phyloP scores from a whole-genome alignment of 1,284 basidiomycete species.

The Fomitiporia mediterranea region DNA sequence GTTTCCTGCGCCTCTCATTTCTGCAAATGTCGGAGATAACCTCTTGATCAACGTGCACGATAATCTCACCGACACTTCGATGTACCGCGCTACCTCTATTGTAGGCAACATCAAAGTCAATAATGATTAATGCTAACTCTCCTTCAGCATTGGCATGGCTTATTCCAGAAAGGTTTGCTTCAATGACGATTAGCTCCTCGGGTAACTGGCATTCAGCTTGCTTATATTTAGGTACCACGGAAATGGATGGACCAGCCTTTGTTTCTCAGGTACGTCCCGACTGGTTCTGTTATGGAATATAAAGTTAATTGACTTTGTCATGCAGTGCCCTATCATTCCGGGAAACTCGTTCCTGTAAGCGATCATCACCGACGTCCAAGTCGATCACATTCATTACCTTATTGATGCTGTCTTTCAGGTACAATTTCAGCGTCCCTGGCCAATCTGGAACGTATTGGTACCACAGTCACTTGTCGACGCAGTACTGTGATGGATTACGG shows the following conservation, averaged over 20 bases:
- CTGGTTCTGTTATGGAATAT: neutral
- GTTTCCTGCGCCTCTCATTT: conserved; percentile 23
- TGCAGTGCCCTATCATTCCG: conserved; percentile 48
- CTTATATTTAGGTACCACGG: conserved; percentile 27
- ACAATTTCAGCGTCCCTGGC: conserved; percentile 30
- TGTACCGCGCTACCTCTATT: conserved; percentile 27
- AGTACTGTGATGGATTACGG: conserved; percentile 31
- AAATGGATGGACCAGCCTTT: conserved; percentile 33
- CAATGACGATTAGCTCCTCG: neutral
- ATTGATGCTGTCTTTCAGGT: conserved; percentile 20
- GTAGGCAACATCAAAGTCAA: conserved; percentile 19
- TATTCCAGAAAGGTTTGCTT: conserved; percentile 26
- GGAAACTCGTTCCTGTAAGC: conserved; percentile 39
- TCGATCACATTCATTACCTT: conserved; percentile 8
- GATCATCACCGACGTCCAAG: neutral
- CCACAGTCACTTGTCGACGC: conserved; percentile 37
- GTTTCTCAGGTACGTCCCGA: neutral
- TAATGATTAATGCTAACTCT: neutral
- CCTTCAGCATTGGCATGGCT: conserved; percentile 36
- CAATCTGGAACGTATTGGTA: conserved; percentile 41
- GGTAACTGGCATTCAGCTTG: neutral
- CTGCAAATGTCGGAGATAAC: conserved; percentile 23
- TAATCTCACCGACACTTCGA: conserved; percentile 22
- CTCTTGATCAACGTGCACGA: conserved; percentile 19
- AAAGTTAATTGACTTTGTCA: conserved; percentile 29